Conservation (phyloP, 2,329 filamentous ascomycete species). For the Camptophora hylomeconis region DNA sequence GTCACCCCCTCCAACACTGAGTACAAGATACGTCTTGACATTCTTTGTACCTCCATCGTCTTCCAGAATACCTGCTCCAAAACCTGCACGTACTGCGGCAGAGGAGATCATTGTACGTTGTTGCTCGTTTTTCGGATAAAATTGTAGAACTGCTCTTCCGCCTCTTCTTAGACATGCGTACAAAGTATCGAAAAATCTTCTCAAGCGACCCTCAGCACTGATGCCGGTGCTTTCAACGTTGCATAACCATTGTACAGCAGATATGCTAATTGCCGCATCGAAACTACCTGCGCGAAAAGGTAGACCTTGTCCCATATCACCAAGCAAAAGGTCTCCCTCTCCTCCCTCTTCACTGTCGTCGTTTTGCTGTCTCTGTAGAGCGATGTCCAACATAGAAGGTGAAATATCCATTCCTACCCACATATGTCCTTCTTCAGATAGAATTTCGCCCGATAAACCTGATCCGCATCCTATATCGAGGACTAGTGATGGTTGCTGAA, state of each 20-base stretch:
- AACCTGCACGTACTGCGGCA: slow-evolving; percentile 85
- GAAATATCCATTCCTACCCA: slow-evolving; percentile 98
- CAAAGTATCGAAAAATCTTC: slow-evolving; percentile 81
- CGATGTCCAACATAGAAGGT: slow-evolving; percentile 91
- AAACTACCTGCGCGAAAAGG: slow-evolving; percentile 87
- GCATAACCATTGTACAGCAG: slow-evolving; percentile 95
- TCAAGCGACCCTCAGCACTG: slow-evolving; percentile 61
- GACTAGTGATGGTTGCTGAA: slow-evolving; percentile 68
- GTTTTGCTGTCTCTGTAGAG: slow-evolving; percentile 54
- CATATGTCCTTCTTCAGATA: slow-evolving; percentile 71
- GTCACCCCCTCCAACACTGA: slow-evolving; percentile 79
- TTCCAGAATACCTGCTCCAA: slow-evolving; percentile 86
- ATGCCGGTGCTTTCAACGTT: slow-evolving; percentile 63
- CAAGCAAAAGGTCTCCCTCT: slow-evolving; percentile 84
- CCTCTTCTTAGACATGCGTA: slow-evolving; percentile 75
- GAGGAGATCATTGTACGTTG: slow-evolving; percentile 86
- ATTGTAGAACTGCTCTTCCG: slow-evolving; percentile 86
- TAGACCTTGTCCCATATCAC: slow-evolving; percentile 89
- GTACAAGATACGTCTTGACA: slow-evolving; percentile 85
- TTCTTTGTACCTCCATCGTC: slow-evolving; percentile 96
- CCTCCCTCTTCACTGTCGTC: slow-evolving; percentile 42
- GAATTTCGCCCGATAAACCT: slow-evolving; percentile 85
- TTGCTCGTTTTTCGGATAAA: slow-evolving; percentile 90
- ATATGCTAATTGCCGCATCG: slow-evolving; percentile 89
- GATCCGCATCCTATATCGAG: slow-evolving; percentile 96